Percentiles rank a stretch among this genome's conserved stretches.
Conservation (phyloP, 2,329 filamentous ascomycete genomes). For the Gaeumannomyces tritici region DNA sequence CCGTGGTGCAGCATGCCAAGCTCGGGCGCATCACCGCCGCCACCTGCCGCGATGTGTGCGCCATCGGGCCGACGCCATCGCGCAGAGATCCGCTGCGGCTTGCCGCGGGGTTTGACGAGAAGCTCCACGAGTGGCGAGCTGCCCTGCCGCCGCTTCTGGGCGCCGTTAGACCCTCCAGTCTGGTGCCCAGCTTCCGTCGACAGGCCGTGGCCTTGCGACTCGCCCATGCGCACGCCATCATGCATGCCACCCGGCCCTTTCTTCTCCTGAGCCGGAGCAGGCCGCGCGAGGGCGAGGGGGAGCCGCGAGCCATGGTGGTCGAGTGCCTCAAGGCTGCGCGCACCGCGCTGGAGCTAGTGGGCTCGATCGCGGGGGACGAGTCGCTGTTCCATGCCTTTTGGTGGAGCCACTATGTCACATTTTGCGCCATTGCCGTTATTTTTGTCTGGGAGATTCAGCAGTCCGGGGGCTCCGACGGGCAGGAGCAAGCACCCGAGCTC, state of each 20-base stretch:
- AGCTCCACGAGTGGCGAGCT: slow-evolving; percentile 28
- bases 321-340: slow-evolving; percentile 38
- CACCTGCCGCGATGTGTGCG: slow-evolving; percentile 29
- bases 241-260: slow-evolving; percentile 45
- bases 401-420: slow-evolving; percentile 44
- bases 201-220: slow-evolving; percentile 44
- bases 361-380: slow-evolving; percentile 26
- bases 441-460: slow-evolving; percentile 44
- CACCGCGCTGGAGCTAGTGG: slow-evolving; percentile 22
- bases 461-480: slow-evolving; percentile 9
- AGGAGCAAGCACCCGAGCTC: slow-evolving; percentile 10
- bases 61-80: slow-evolving; percentile 23
- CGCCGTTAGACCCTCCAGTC: slow-evolving; percentile 30
- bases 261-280: slow-evolving; percentile 25
- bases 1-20: slow-evolving; percentile 33
- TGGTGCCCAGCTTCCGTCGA: slow-evolving; percentile 33
- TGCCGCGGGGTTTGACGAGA: slow-evolving; percentile 24
- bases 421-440: slow-evolving; percentile 42
- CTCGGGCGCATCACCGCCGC: slow-evolving; percentile 27
- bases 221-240: slow-evolving; percentile 43
- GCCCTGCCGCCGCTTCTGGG: slow-evolving; percentile 32
- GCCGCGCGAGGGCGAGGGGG: no score
- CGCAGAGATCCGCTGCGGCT: slow-evolving; percentile 22
- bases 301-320: slow-evolving; percentile 24
- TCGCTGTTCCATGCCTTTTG: slow-evolving; percentile 37